Evolutionary conservation across 352 stramenopile species (phyloP), one percentile per base, ranked within the genome.

Genomic region (Globisporangium orthogonon): DNA sequence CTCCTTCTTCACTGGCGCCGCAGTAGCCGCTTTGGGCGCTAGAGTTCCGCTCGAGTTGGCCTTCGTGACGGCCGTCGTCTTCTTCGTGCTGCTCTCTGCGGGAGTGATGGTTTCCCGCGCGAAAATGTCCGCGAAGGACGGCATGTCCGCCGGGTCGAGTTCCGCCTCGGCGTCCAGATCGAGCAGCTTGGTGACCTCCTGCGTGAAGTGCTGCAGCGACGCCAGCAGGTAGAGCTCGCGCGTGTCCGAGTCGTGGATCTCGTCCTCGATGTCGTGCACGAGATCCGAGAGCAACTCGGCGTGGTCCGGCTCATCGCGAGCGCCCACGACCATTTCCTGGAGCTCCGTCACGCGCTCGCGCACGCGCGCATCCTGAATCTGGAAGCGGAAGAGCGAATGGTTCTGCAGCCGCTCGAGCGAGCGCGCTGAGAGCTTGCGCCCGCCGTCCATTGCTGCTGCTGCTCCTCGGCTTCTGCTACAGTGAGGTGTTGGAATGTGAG

Each of bases 381-480:
- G 73, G 65, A 90, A 87, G 50, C 70, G 58, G 66, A 90, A 90
- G n/a, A 90, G 66, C 23, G 71, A 74, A 65, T 90, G 73, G 10
- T 62, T 55, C 41, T 68, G 59, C 57, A 82, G 67, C 35, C 54
- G 60, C 58, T 61, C 64, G 15, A 78, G 54, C 54, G 69, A 64
- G 45, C 35, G 23, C 31, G n/a, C 18, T 29, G 58, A 60, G 58
- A 64, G 49, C 52, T 40, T 53, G 7, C 52, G 35, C 35, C 43
- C 37, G 11, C 29, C 43, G 17, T 14, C 28, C 14, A 39, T 43
- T 17, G 13, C 37, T 17, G 35, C 23, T 48, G 15, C 2, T n/a
- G 45, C 31, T 47, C 31, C n/a, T 47, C n/a, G 10, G 33, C 4
- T 55, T 14, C 15, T 9, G 35, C 15, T 51, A 14, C n/a, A 33